phyloP scores from a whole-genome alignment of 129 eudicot species.

The Daucus carota region DNA sequence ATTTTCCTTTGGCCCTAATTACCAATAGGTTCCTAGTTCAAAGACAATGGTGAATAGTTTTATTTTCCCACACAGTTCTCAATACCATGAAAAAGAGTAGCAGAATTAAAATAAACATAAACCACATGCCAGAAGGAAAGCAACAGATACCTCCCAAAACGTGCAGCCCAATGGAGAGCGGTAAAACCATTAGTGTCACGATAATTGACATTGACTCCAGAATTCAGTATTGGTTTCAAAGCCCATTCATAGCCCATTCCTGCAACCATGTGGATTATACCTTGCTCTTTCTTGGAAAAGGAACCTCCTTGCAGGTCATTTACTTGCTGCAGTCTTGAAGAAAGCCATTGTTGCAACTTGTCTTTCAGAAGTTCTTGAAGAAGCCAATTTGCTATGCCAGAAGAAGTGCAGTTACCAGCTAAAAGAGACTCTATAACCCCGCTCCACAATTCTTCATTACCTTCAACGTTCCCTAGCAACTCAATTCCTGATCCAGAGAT shows the following conservation, averaged over 20 bases:
- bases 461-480: conserved; percentile 29
- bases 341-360: conserved; percentile 75
- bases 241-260: conserved; percentile 98
- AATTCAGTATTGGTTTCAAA: conserved; percentile 57
- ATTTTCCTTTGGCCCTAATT: not conserved
- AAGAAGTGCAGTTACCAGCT: conserved; percentile 48
- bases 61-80: not conserved
- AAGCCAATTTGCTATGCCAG: conserved; percentile 55
- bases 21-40: not conserved
- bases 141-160: conserved; percentile 68
- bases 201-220: conserved; percentile 71
- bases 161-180: conserved; percentile 99
- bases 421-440: conserved; percentile 58
- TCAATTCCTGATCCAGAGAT: conserved; percentile 22
- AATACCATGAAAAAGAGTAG: too few species aligned
- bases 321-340: conserved; percentile 28
- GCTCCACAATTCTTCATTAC: conserved; percentile 60
- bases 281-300: conserved; percentile 89
- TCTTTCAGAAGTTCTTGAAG: conserved; percentile 77
- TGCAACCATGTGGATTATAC: conserved; percentile 89
- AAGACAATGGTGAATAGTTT: not conserved
- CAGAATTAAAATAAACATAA: not conserved
- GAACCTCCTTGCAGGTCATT: conserved; percentile 18
- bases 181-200: conserved; percentile 96
- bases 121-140: not conserved